Evolutionary conservation across 352 stramenopile genomes (phyloP), one percentile per base, ranked within the genome.

Genomic region (Globisporangium cystogenes): DNA sequence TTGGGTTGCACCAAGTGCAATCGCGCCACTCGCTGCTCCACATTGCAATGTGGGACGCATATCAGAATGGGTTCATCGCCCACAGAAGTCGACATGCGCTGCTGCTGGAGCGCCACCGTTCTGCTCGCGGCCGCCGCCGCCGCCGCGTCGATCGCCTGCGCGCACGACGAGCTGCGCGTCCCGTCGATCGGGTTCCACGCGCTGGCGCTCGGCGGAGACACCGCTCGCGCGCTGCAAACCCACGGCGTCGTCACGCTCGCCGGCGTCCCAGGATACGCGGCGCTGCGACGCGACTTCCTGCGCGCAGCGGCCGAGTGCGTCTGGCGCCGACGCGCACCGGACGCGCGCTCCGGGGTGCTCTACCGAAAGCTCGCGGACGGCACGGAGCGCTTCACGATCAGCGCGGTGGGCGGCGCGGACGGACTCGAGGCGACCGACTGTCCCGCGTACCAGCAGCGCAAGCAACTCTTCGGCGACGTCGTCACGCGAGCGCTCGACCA

Each of bases 381-480:
- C 47, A 65, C 59, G 24, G 36, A 61, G 53, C 59, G 59, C 7
- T 51, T 57, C 27, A 65, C 59, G 15, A 44, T 62, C 40, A 48
- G 56, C 23, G 55, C 59, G 24, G 35, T 40, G 12, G 44, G 51
- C 37, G 59, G 55, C 20, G 24, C 43, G 16, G 59, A 65, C 36
- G 27, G 36, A 14, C 42, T 65, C 2, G 53, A 39, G 4, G 18
- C 16, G 10, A 16, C 14, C 2, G 42, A 24, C 21, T 65, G 59
- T n/a, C 35, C 36, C 20, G 53, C 44, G 41, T 65, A 61, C 41
- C 59, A 61, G 21, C 41, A 27, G 24, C 5, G n/a, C 33, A 65
- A 61, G 23, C 35, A 35, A 27, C 23, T 42, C 33, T 65, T 62
- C 53, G 60, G 47, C 26, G 41, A 33, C 27, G 43, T 62, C 7